Evolutionary conservation across 148 eudicot species (phyloP).

Genomic region (Chenopodium berlandieri): DNA sequence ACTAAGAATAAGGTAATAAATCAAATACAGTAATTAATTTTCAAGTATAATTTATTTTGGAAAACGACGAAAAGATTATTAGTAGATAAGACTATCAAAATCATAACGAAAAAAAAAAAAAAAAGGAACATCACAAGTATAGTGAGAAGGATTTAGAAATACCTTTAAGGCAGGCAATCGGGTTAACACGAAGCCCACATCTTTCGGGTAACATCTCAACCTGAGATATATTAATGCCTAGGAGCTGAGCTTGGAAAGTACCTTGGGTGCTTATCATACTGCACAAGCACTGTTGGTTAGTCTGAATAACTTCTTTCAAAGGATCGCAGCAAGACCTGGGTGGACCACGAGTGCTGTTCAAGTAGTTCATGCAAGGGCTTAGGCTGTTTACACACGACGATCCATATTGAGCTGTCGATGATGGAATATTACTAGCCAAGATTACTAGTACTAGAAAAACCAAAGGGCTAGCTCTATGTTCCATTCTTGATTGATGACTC

Average conservation of each 20-base stretch:
- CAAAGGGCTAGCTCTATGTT: background rate
- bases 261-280: conserved; percentile 52
- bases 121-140: background rate
- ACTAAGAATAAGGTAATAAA: no score
- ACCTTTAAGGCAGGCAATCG: conserved; percentile 52
- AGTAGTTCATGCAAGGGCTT: conserved; percentile 52
- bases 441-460: conserved; percentile 10
- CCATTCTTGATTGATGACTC: background rate
- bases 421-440: background rate
- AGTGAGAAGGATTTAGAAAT: background rate
- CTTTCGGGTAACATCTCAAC: conserved; percentile 61
- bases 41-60: no score
- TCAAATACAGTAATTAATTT: no score
- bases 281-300: conserved; percentile 59
- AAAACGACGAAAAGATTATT: no score
- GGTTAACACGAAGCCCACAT: conserved; percentile 64
- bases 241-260: conserved; percentile 44
- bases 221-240: conserved; percentile 47
- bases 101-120: background rate
- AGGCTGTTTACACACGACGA: conserved; percentile 53
- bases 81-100: background rate
- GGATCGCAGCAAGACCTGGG: conserved; percentile 62
- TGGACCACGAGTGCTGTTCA: conserved; percentile 36
- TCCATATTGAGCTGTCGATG: conserved; percentile 13
- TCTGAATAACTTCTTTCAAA: conserved; percentile 49